phyloP scores from a whole-genome alignment of 495 filamentous ascomycete genomes.

The Annulohypoxylon stygium region DNA sequence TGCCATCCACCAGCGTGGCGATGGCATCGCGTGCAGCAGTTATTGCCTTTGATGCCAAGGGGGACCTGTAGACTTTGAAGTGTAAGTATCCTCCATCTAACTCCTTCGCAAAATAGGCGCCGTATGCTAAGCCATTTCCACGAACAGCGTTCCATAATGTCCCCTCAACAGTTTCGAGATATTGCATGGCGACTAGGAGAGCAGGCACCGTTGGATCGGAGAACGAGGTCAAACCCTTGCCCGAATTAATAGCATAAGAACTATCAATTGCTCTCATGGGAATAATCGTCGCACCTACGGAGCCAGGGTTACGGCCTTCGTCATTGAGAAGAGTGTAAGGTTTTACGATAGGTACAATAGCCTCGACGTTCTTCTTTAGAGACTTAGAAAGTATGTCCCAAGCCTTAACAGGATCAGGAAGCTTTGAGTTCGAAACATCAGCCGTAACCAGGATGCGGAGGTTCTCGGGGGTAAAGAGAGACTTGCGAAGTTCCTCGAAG shows the following conservation, averaged over 20 bases:
- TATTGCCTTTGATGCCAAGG: conserved; percentile 90
- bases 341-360: conserved; percentile 59
- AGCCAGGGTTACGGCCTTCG: conserved; percentile 78
- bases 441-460: conserved; percentile 86
- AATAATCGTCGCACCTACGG: conserved; percentile 78
- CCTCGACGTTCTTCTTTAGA: conserved; percentile 59
- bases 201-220: conserved; percentile 83
- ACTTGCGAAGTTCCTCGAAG: conserved; percentile 79
- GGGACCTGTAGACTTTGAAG: conserved; percentile 88
- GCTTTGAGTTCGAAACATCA: conserved; percentile 79
- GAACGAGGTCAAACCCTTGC: conserved; percentile 78
- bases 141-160: conserved; percentile 94
- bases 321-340: conserved; percentile 72
- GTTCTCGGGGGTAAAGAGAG: conserved; percentile 84
- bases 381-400: conserved; percentile 74
- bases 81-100: conserved; percentile 82
- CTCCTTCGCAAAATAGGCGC: conserved; percentile 78
- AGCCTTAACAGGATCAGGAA: conserved; percentile 81
- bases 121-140: conserved; percentile 92
- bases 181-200: conserved; percentile 85
- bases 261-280: conserved; percentile 94
- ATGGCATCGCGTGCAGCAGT: conserved; percentile 79
- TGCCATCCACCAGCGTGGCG: conserved; percentile 61
- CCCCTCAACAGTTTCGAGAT: conserved; percentile 93
- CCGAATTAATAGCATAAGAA: conserved; percentile 84